These are phyloP conservation scores for Podospora appendiculata DNA, from an alignment of 495 filamentous ascomycete genomes.

Conservation along the genomic window DNA sequence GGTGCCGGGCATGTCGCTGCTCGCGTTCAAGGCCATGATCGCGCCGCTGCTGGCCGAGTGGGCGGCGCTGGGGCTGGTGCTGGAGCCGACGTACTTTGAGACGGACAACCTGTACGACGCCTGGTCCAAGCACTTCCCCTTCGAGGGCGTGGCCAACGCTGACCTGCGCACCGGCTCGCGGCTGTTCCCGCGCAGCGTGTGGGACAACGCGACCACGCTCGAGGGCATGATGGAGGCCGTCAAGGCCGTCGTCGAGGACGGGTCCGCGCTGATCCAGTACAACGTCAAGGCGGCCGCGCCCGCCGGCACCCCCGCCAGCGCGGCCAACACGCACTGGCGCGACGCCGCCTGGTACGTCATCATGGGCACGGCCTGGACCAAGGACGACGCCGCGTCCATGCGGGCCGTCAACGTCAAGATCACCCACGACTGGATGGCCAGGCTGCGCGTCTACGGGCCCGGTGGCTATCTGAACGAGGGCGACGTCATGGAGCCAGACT, in stretches of 20 bases:
- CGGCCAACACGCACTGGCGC: conserved; percentile 44
- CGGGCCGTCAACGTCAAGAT: conserved; percentile 35
- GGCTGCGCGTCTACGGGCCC: conserved; percentile 32
- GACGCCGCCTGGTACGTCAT: conserved; percentile 38
- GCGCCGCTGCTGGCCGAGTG: conserved; percentile 38
- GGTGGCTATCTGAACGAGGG: conserved; percentile 41
- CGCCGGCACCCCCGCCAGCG: conserved; percentile 30
- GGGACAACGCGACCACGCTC: conserved; percentile 24
- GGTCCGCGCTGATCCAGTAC: conserved; percentile 38
- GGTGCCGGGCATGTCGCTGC: conserved; percentile 42
- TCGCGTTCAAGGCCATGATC: conserved; percentile 36
- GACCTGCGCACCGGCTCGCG: conserved; percentile 36
- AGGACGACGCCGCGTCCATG: conserved; percentile 28
- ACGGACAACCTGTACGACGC: conserved; percentile 41
- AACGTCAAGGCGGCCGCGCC: conserved; percentile 39
- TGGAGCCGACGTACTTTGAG: conserved; percentile 41
- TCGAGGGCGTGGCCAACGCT: conserved; percentile 36
- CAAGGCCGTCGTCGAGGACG: conserved; percentile 33
- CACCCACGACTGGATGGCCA: conserved; percentile 41
- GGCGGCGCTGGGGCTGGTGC: conserved; percentile 20
- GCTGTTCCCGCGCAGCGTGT: conserved; percentile 46
- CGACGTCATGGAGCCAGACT: conserved; percentile 56
- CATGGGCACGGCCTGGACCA: conserved; percentile 25
- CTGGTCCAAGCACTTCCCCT: conserved; percentile 38
- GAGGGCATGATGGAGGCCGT: conserved; percentile 39